A percentile compares a stretch with the other conserved stretches of the same genome.
phyloP scores from a whole-genome alignment of 495 filamentous ascomycete species.

The Talaromyces trachyspermus region DNA sequence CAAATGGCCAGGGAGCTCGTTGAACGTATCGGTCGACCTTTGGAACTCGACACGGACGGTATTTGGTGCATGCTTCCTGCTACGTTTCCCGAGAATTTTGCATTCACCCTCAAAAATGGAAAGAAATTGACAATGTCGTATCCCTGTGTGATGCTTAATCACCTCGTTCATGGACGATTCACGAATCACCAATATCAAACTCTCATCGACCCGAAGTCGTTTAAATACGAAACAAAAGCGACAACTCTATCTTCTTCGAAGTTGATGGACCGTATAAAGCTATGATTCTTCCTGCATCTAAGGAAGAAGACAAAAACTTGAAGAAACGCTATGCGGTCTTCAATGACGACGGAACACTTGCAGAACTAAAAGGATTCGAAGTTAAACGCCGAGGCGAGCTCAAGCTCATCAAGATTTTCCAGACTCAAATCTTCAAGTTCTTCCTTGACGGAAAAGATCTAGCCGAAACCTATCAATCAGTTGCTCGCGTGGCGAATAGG shows the following conservation, averaged over 20 bases:
- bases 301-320: slow-evolving; percentile 98
- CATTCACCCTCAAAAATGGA: slow-evolving; percentile 87
- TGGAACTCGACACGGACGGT: slow-evolving; percentile 98
- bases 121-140: slow-evolving; percentile 95
- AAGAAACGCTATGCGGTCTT: slow-evolving; percentile 99
- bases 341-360: slow-evolving; percentile 92
- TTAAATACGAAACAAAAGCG: slow-evolving; percentile 89
- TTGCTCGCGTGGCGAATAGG: slow-evolving; percentile 89
- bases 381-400: slow-evolving; percentile 96
- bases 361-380: slow-evolving; percentile 98
- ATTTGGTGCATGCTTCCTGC: slow-evolving; percentile 99
- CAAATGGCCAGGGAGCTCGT: slow-evolving; percentile 93
- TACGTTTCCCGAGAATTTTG: slow-evolving; percentile 94
- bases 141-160: slow-evolving; percentile 98
- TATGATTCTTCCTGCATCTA: slow-evolving; percentile 95
- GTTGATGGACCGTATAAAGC: slow-evolving; percentile 96
- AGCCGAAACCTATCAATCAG: slow-evolving; percentile 80
- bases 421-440: slow-evolving; percentile 98
- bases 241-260: slow-evolving; percentile 99
- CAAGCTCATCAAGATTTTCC: slow-evolving; percentile 99
- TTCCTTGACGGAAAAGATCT: slow-evolving; percentile 88
- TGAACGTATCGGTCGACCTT: slow-evolving; percentile 83
- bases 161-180: slow-evolving; percentile 89
- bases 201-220: slow-evolving; percentile 66
- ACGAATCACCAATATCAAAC: slow-evolving; percentile 98